Percentiles rank a stretch among this genome's conserved stretches.
Evolutionary conservation across 169 alveolate genomes (phyloP).

Genomic region (Plasmodium blacklocki): DNA sequence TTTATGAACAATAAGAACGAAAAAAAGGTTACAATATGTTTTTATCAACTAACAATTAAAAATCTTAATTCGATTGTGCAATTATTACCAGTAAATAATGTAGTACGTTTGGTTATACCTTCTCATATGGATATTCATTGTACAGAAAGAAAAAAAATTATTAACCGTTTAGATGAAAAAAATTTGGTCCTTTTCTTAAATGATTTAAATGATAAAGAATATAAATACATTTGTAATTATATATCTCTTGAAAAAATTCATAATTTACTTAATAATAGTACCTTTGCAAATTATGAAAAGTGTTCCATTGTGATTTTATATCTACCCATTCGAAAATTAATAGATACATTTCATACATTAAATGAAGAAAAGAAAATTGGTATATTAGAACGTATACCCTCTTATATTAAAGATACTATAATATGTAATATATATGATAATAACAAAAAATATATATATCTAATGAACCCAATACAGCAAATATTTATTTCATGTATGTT

Average conservation of each 20-base stretch:
- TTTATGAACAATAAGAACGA: constrained; percentile 7
- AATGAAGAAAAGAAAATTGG: not conserved
- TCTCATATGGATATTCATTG: not conserved
- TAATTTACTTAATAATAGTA: constrained; percentile 12
- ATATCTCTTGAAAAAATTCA: constrained; percentile 16
- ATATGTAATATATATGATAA: not conserved
- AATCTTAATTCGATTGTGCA: constrained; percentile 8
- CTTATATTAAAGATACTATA: constrained; percentile 11
- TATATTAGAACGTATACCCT: constrained; percentile 29
- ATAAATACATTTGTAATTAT: constrained; percentile 23
- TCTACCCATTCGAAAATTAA: constrained; percentile 38
- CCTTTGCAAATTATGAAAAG: not conserved
- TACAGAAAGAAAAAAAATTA: not conserved
- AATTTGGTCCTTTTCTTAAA: constrained; percentile 33
- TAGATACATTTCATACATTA: constrained; percentile 16
- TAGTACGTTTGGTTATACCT: not conserved
- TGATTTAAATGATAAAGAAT: constrained; percentile 18
- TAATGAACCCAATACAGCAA: constrained; percentile 37
- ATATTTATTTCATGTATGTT: constrained; percentile 48
- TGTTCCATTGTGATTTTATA: constrained; percentile 18
- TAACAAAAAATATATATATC: too few species aligned
- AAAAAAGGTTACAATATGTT: constrained; percentile 30
- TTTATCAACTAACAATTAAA: constrained; percentile 5
- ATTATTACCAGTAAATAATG: constrained; percentile 8
- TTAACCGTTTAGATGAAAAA: constrained; percentile 20